Conservation (phyloP, 2,329 filamentous ascomycete species). For the Cucurbitaria berberidis region DNA sequence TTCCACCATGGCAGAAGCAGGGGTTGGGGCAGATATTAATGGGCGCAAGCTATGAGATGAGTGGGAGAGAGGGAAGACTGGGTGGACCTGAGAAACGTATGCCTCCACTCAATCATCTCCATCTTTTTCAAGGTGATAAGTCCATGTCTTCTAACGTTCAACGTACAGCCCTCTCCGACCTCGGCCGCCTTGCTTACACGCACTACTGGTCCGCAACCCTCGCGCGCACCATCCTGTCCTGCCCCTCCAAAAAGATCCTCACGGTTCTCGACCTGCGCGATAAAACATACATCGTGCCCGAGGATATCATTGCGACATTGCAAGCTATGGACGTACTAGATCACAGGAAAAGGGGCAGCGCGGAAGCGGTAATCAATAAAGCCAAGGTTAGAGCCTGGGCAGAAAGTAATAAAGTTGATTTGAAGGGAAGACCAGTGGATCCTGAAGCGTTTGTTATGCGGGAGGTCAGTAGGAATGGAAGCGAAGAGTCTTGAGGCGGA, state of each 20-base stretch:
- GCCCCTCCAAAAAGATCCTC: conserved; percentile 57
- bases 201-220: conserved; percentile 88
- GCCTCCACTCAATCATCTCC: conserved; percentile 4
- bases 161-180: conserved; percentile 71
- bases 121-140: neutral
- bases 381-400: conserved; percentile 71
- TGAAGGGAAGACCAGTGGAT: conserved; percentile 69
- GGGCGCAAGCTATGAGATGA: conserved; percentile 91
- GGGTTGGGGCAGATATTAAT: conserved; percentile 89
- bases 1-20: conserved; percentile 92
- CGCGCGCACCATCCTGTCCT: conserved; percentile 66
- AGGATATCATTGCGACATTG: conserved; percentile 81
- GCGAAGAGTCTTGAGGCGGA: conserved; percentile 44
- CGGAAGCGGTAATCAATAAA: conserved; percentile 61
- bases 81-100: conserved; percentile 87
- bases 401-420: conserved; percentile 63
- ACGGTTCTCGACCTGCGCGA: conserved; percentile 75
- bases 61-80: conserved; percentile 78
- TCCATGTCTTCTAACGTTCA: conserved; percentile 11
- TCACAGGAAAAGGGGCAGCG: conserved; percentile 57
- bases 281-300: conserved; percentile 81
- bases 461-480: conserved; percentile 48
- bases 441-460: conserved; percentile 76
- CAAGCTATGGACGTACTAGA: conserved; percentile 78
- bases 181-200: conserved; percentile 81